Evolutionary conservation across 768 basidiomycete species (phyloP).

Genomic region (Favolaschia claudopus): DNA sequence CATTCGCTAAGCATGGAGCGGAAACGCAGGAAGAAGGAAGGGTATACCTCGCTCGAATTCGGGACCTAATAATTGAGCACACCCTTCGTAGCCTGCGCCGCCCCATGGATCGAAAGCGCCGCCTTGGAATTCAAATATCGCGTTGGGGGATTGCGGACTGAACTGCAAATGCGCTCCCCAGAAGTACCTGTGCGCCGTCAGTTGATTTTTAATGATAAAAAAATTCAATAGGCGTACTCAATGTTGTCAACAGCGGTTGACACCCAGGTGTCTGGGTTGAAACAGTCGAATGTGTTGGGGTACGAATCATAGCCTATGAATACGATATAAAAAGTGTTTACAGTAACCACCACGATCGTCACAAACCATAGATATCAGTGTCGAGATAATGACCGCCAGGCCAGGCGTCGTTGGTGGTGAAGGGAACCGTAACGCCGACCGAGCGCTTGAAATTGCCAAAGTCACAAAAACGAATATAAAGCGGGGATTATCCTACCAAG

Average conservation of each 20-base stretch:
- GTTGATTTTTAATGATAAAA: not conserved
- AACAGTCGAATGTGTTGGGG: slow-evolving; percentile 64
- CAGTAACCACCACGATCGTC: not conserved
- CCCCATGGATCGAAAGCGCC: slow-evolving; percentile 61
- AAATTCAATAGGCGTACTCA: slow-evolving; percentile 34
- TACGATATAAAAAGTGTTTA: not conserved
- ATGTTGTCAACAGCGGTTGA: slow-evolving; percentile 53
- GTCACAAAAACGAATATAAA: not conserved
- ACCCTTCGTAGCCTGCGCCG: slow-evolving; percentile 43
- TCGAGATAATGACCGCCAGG: slow-evolving; percentile 53
- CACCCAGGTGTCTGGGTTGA: slow-evolving; percentile 53
- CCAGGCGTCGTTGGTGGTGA: slow-evolving; percentile 56
- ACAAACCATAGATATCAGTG: slow-evolving; percentile 56
- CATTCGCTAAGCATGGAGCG: not conserved
- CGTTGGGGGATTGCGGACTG: slow-evolving; percentile 48
- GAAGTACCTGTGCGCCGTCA: slow-evolving; percentile 38
- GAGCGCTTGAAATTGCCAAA: slow-evolving; percentile 38
- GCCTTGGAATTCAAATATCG: slow-evolving; percentile 56
- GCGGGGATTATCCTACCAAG: slow-evolving; percentile 33
- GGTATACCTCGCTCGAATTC: slow-evolving; percentile 53
- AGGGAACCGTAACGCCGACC: slow-evolving; percentile 54
- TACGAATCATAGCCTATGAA: slow-evolving; percentile 52
- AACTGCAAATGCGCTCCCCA: slow-evolving; percentile 46
- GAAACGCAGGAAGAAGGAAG: not conserved
- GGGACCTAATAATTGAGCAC: slow-evolving; percentile 44